Conservation (phyloP, 306 rosid species). For the Bauhinia variegata region DNA sequence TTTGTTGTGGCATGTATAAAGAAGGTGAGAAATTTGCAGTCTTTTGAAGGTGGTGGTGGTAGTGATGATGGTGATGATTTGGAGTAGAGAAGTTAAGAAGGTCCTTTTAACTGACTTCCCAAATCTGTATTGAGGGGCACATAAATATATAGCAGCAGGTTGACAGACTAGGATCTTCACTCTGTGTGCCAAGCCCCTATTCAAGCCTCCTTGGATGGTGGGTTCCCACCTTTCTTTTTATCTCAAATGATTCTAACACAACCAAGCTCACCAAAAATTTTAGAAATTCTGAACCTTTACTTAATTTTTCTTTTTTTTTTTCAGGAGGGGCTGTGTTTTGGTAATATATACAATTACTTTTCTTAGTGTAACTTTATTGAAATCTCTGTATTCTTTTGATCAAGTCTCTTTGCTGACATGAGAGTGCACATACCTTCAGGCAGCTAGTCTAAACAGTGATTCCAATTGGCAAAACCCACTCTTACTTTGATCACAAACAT, state of each 20-base stretch:
- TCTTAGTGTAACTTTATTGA: slow-evolving; percentile 19
- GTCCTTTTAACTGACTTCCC: slow-evolving; percentile 50
- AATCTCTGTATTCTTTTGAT: slow-evolving; percentile 19
- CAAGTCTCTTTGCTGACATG: slow-evolving; percentile 14
- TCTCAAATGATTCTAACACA: slow-evolving; percentile 52
- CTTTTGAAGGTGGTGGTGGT: slow-evolving; percentile 17
- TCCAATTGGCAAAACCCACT: too few species aligned
- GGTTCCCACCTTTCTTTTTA: slow-evolving; percentile 55
- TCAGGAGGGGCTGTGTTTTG: background rate
- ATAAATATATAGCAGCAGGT: slow-evolving; percentile 48
- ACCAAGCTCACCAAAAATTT: slow-evolving; percentile 38
- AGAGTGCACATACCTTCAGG: slow-evolving; percentile 18
- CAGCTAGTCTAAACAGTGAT: background rate
- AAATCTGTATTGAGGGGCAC: slow-evolving; percentile 45
- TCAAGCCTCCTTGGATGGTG: slow-evolving; percentile 45
- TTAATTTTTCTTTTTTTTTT: background rate
- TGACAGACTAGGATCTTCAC: slow-evolving; percentile 40
- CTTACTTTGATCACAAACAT: background rate
- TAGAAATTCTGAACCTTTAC: slow-evolving; percentile 40
- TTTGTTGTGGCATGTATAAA: slow-evolving; percentile 55
- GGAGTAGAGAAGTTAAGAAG: slow-evolving; percentile 50
- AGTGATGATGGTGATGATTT: slow-evolving; percentile 3
- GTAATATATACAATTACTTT: background rate
- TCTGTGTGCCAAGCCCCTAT: slow-evolving; percentile 32
- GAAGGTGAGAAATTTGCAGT: slow-evolving; percentile 33